Evolutionary conservation across 2,329 filamentous ascomycete species (phyloP).

Genomic region (Pseudogymnoascus sp.): DNA sequence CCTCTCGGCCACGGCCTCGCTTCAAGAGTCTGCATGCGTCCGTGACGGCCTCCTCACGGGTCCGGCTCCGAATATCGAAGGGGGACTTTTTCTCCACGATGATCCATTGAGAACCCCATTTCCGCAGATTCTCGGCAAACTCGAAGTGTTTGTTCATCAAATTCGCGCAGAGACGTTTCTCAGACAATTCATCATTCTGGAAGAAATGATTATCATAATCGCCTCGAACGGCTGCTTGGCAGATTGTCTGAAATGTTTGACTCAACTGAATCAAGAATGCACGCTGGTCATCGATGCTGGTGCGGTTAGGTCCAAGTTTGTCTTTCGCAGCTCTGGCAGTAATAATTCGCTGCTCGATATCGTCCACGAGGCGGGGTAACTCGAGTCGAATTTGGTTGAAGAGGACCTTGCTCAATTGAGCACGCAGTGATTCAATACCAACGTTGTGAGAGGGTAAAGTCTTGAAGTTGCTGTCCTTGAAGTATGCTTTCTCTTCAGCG

Average conservation of each 20-base stretch:
- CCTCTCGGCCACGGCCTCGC: slow-evolving; percentile 16
- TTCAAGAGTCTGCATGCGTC: slow-evolving; percentile 15
- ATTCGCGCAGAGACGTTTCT: slow-evolving; percentile 14
- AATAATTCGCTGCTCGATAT: slow-evolving; percentile 12
- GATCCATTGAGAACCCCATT: slow-evolving; percentile 11
- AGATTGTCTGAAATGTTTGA: slow-evolving; percentile 13
- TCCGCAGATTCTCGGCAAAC: slow-evolving; percentile 12
- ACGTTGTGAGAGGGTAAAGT: slow-evolving; percentile 16
- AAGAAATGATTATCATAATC: slow-evolving; percentile 18
- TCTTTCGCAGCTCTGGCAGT: neutral
- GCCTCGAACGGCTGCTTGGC: slow-evolving; percentile 15
- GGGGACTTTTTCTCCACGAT: slow-evolving; percentile 2
- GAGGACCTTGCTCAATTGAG: slow-evolving; percentile 33
- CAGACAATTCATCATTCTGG: neutral
- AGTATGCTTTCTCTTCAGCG: slow-evolving; percentile 18
- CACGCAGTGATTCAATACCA: slow-evolving; percentile 36
- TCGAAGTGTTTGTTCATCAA: slow-evolving; percentile 16
- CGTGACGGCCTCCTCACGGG: slow-evolving; percentile 14
- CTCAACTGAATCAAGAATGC: slow-evolving; percentile 12
- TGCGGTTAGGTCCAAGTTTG: slow-evolving; percentile 11
- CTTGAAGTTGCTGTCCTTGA: slow-evolving; percentile 24
- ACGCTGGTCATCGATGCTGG: neutral
- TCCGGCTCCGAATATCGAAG: neutral
- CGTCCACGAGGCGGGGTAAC: slow-evolving; percentile 15
- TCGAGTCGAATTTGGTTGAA: slow-evolving; percentile 15